Evolutionary conservation across 2,329 filamentous ascomycete genomes (phyloP), one percentile per base, ranked within the genome.

Genomic region (Epichloe sibirici): DNA sequence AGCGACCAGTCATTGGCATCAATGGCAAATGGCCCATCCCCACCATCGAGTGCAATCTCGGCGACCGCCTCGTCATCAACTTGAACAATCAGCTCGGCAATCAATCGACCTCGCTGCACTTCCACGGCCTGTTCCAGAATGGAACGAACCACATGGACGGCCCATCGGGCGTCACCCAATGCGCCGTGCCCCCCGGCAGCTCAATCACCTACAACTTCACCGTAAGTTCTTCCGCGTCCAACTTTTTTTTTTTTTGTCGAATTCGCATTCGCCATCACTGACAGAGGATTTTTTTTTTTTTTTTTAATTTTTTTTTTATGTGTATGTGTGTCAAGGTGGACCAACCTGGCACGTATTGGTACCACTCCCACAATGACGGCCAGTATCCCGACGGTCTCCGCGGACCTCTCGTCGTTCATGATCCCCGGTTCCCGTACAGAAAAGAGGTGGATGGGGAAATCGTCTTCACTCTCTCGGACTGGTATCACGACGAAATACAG

Each of bases 281-380:
- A 45, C 8, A 28, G 8, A 9, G 8, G 25, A 9, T 17, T 12
- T 11, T 1, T 25, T 25, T 45, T n/a, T n/a, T 11, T 45, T 11
- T 12, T 21, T n/a, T n/a, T n/a, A n/a, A n/a, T 4, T 21, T 35
- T 3, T 21, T 35, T 2, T 17, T 17, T 17, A 2, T 17, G 17
- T 17, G 17, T 2, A 17, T 17, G 17, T 23, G 5, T 13, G 12
- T 8, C 3, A n/a, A 76, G 83, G 65, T 76, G 51, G 62, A 80
- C 48, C 84, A 88, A 69, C 75, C 82, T 0, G 86, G 86, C 31
- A 87, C 85, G 1, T 90, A 88, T 66, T 90, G 86, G 86, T 90
- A 90, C 58, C 85, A 88, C 63, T 85, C 81, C 4, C 85, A 88
- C 62, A 74, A 75, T 23, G 73, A 74, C 56, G 81, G 76, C 25